Evolutionary conservation across 2,329 filamentous ascomycete species (phyloP), one percentile per base, ranked within the genome.

Genomic region (Alternaria rosae): DNA sequence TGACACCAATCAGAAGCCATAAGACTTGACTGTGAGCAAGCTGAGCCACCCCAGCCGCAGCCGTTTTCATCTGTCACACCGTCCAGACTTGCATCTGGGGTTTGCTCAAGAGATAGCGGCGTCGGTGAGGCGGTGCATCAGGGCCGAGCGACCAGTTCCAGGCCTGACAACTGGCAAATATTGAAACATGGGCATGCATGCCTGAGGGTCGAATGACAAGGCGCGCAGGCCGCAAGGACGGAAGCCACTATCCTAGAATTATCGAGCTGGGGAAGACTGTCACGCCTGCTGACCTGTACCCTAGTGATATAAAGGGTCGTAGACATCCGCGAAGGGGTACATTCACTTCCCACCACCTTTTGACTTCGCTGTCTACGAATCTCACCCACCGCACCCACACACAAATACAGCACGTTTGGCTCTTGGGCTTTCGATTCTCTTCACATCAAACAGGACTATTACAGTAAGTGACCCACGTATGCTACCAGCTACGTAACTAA

Each of bases 101-200:
- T 57, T 30, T 28, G 25, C 32, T 54, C 20, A 21, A 45, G 21
- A 47, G 28, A 54, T 54, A 38, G 35, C 42, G 47, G 20, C 55
- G 57, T 56, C 44, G 43, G 60, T 20, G 59, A 65, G 65, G 64
- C 69, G 65, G 71, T 68, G 67, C 64, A 57, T 42, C 20, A 21
- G 51, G 20, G 15, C 21, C 9, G 20, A n/a, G 12, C 25, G 56
- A 53, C 71, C 66, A 73, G 65, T 73, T 12, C n/a, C 7, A 10
- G 15, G 41, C 13, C 47, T 48, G 17, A 43, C 48, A 52, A 42
- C 23, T 35, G 48, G 53, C 53, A 62, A 51, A 45, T 48, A 26
- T 47, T 48, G 52, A 23, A 54, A 62, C 54, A 53, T 28, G 17
- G 35, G 8, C 28, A 64, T 64, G 62, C 65, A 66, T 41, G 50